Conservation (phyloP, 768 basidiomycete species). For the Serendipita sp. region DNA sequence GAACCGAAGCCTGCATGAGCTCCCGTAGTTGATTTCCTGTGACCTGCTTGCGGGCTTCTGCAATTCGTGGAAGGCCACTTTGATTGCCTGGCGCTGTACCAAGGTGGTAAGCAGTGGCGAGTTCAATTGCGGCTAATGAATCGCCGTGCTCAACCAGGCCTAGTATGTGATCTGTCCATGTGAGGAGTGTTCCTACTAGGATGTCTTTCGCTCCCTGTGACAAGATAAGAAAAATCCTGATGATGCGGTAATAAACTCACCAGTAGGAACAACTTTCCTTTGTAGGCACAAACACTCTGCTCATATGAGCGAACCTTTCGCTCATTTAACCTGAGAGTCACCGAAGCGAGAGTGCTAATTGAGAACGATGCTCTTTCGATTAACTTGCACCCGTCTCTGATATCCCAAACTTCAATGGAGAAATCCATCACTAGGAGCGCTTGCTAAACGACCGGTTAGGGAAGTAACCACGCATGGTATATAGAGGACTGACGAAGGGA, state of each 20-base stretch:
- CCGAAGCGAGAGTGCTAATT: background rate
- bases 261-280: conserved; percentile 80
- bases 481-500: conserved; percentile 48
- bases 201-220: conserved; percentile 48
- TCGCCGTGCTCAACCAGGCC: conserved; percentile 70
- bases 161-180: conserved; percentile 90
- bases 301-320: conserved; percentile 16
- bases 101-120: conserved; percentile 66
- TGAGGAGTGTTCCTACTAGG: conserved; percentile 69
- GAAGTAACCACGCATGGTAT: conserved; percentile 5
- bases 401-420: conserved; percentile 3
- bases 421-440: conserved; percentile 2
- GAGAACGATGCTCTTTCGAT: background rate
- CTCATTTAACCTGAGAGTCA: background rate
- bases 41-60: conserved; percentile 37
- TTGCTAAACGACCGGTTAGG: background rate
- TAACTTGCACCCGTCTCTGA: background rate
- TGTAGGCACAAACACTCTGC: conserved; percentile 66
- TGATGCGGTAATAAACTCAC: conserved; percentile 31
- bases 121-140: conserved; percentile 78
- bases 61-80: conserved; percentile 65
- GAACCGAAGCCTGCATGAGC: conserved; percentile 74
- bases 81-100: conserved; percentile 70
- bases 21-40: conserved; percentile 65
- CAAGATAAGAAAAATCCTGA: conserved; percentile 8